Percentiles rank a stretch among this genome's conserved stretches.
Conservation (phyloP, 2,329 filamentous ascomycete genomes). For the Pseudohalonectria lignicola region DNA sequence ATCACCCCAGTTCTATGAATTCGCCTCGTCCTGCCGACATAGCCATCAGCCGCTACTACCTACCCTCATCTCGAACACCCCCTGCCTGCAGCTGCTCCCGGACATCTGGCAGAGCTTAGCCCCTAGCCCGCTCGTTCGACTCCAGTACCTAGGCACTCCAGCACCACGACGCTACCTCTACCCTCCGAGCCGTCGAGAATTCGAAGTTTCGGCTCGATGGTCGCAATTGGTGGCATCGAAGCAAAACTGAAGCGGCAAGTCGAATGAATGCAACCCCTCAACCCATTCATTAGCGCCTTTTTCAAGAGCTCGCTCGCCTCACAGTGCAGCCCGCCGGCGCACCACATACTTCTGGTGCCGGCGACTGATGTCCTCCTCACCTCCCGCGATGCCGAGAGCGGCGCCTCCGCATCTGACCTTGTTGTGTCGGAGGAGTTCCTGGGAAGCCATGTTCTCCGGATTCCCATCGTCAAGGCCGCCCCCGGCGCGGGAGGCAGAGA, state of each 20-base stretch:
- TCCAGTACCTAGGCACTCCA: too few relatives aligned
- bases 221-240: not conserved
- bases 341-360: conserved; percentile 89
- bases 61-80: too few relatives aligned
- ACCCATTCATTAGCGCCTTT: conserved; percentile 97
- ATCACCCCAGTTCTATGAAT: too few relatives aligned
- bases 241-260: conserved; percentile 4
- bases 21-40: too few relatives aligned
- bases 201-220: conserved; percentile 1
- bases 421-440: conserved; percentile 89
- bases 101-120: too few relatives aligned
- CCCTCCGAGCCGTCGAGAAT: too few relatives aligned
- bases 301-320: conserved; percentile 88
- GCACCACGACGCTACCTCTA: too few relatives aligned
- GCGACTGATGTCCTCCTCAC: conserved; percentile 85
- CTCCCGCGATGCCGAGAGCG: conserved; percentile 78
- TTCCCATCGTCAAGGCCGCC: conserved; percentile 44
- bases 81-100: too few relatives aligned
- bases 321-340: conserved; percentile 84
- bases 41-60: too few relatives aligned
- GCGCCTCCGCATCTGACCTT: conserved; percentile 65
- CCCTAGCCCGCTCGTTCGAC: too few relatives aligned
- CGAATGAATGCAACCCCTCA: conserved; percentile 87
- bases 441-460: conserved; percentile 88
- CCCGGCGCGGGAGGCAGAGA: conserved; percentile 42